Percentiles rank a stretch among this genome's conserved stretches.
phyloP scores from a whole-genome alignment of 2,329 filamentous ascomycete genomes.

The Furcasterigmium furcatum region DNA sequence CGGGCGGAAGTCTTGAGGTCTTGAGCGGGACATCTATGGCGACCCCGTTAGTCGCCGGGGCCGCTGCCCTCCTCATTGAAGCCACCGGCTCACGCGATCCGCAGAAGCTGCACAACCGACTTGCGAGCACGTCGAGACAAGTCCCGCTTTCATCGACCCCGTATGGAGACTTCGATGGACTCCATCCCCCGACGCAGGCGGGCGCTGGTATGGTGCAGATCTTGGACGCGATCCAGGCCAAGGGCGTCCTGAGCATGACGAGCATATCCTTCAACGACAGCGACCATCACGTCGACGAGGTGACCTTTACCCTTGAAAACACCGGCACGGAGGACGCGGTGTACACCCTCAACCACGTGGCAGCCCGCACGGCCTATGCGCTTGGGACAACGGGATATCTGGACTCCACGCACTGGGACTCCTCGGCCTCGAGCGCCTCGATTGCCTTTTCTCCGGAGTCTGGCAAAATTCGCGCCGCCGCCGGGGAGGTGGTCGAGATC shows the following conservation, averaged over 20 bases:
- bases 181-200: slow-evolving; percentile 45
- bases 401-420: slow-evolving; percentile 40
- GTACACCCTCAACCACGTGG: slow-evolving; percentile 41
- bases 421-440: slow-evolving; percentile 34
- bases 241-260: slow-evolving; percentile 48
- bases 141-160: too few relatives aligned
- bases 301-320: slow-evolving; percentile 56
- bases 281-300: slow-evolving; percentile 44
- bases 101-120: slow-evolving; percentile 41
- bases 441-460: slow-evolving; percentile 37
- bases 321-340: slow-evolving; percentile 41
- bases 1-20: slow-evolving; percentile 39
- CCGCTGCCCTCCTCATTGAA: slow-evolving; percentile 50
- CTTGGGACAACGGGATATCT: not conserved
- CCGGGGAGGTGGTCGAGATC: slow-evolving; percentile 38
- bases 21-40: slow-evolving; percentile 24
- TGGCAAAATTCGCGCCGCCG: slow-evolving; percentile 36
- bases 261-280: slow-evolving; percentile 64
- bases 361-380: slow-evolving; percentile 19
- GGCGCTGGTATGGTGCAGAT: slow-evolving; percentile 59
- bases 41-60: slow-evolving; percentile 10
- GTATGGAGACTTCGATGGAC: too few relatives aligned
- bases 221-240: slow-evolving; percentile 54
- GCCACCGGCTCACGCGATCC: slow-evolving; percentile 49
- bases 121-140: slow-evolving; percentile 47